These are phyloP conservation scores for Rosa multiflora DNA, from an alignment of 306 rosid genomes.

Conservation along the genomic window DNA sequence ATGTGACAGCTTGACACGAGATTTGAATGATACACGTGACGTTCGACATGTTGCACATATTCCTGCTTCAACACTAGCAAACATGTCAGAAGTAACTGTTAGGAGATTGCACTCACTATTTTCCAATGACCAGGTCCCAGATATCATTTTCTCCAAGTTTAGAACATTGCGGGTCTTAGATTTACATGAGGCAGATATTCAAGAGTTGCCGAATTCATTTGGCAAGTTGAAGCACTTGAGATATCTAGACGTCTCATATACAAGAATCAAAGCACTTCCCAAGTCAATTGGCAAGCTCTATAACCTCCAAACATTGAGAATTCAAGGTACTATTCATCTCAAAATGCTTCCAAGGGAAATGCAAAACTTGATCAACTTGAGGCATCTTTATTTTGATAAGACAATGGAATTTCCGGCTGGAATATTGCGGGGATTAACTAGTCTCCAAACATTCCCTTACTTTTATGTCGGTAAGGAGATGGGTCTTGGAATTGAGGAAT, in stretches of 20 bases:
- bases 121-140: no score
- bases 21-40: no score
- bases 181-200: no score
- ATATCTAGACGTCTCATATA: background rate
- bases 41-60: no score
- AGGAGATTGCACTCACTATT: no score
- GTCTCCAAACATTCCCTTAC: background rate
- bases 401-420: background rate
- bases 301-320: background rate
- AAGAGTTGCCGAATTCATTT: no score
- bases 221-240: no score
- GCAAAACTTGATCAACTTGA: background rate
- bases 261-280: background rate
- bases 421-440: background rate
- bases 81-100: no score
- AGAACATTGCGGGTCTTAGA: no score
- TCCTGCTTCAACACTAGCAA: no score
- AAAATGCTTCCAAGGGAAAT: background rate
- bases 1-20: no score
- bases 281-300: conserved; percentile 15
- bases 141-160: no score
- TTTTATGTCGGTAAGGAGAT: background rate
- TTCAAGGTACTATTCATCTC: fast-evolving
- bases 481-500: background rate
- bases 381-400: background rate